Percentiles rank a stretch among this genome's conserved stretches.
Conservation (phyloP, 1,284 basidiomycete genomes). For the Cystobasidium pallidum region DNA sequence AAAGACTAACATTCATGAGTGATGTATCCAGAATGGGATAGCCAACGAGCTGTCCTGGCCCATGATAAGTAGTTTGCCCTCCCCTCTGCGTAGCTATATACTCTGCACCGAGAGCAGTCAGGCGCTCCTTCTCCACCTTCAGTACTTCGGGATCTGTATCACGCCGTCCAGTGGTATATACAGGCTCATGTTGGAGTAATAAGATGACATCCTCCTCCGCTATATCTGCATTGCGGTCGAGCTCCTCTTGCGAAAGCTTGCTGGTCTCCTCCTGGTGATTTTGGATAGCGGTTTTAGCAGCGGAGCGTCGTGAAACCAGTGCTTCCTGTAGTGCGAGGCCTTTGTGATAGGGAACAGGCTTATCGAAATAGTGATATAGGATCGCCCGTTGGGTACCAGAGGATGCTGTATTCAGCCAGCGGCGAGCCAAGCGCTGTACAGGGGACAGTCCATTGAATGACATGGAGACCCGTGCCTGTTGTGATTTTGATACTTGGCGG, state of each 20-base stretch:
- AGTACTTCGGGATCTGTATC: slow-evolving; percentile 63
- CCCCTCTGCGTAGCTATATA: slow-evolving; percentile 82
- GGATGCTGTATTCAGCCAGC: slow-evolving; percentile 1
- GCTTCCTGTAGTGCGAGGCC: slow-evolving; percentile 40
- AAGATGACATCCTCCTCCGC: slow-evolving; percentile 61
- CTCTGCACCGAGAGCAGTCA: slow-evolving; percentile 79
- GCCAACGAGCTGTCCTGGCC: slow-evolving; percentile 94
- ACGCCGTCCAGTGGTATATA: slow-evolving; percentile 88
- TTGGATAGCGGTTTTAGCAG: slow-evolving; percentile 18
- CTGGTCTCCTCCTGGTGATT: slow-evolving; percentile 4
- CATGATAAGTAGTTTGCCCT: slow-evolving; percentile 95
- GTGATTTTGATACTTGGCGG: neutral
- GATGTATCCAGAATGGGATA: slow-evolving; percentile 89
- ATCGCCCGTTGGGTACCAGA: slow-evolving; percentile 11
- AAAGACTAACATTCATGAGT: slow-evolving; percentile 59
- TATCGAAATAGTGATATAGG: slow-evolving; percentile 38
- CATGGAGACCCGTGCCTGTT: neutral
- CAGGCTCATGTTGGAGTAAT: slow-evolving; percentile 77
- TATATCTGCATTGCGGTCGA: slow-evolving; percentile 20
- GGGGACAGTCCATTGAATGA: neutral
- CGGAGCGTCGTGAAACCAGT: slow-evolving; percentile 12
- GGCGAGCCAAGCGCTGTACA: slow-evolving; percentile 10
- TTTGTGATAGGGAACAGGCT: slow-evolving; percentile 33
- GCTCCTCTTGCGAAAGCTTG: neutral
- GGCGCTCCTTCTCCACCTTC: slow-evolving; percentile 65